Base-by-base conservation (phyloP, 2,329 filamentous ascomycete species). In the Dissoconium aciculare region DNA sequence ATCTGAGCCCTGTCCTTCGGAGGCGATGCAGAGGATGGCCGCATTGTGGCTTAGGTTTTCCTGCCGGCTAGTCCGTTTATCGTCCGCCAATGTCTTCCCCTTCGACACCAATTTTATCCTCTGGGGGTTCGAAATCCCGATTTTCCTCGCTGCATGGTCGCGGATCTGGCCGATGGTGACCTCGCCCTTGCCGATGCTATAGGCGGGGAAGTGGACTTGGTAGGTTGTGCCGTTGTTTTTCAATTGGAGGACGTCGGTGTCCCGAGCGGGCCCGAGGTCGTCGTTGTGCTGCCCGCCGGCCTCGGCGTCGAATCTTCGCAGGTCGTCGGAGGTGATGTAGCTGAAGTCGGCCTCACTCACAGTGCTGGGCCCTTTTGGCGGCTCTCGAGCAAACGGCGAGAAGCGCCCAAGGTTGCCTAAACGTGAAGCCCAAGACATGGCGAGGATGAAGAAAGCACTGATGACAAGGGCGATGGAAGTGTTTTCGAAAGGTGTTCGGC, bases 251-350 rank as follows among this genome's bases (percentile, higher is more conserved):
- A 82, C 62, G 46, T 85, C 79, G 37, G 79, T 78, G 39, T 79
- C 59, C 26, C 74, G 48, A 43, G 57, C 40, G 52, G 57, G 39
- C 52, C 56, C 40, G 50, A 57, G 24, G 46, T 51, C 36, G 25
- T 52, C 47, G 26, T 39, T 31, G 19, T 40, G 39, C 31, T 34
- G 38, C 32, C 31, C 40, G 35, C 37, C 31, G 24, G 40, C 44
- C 44, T 40, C 46, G 54, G 46, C 38, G 42, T 50, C 38, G 48
- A 50, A 48, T 53, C 53, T 40, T 51, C 43, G 37, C 49, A 84
- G 54, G 46, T 85, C 78, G 46, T 80, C 71, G 15, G 74, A 74
- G n/a, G 78, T 83, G 50, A 85, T 84, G 60, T 87, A 85, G 51
- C 72, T 77, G 54, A 74, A 87, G 58, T 85, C 79, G 17, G 76